Percentiles rank a stretch among this genome's conserved stretches.
Conservation (phyloP, 371 early-diverging fungal species). For the Batrachochytrium dendrobatidis region DNA sequence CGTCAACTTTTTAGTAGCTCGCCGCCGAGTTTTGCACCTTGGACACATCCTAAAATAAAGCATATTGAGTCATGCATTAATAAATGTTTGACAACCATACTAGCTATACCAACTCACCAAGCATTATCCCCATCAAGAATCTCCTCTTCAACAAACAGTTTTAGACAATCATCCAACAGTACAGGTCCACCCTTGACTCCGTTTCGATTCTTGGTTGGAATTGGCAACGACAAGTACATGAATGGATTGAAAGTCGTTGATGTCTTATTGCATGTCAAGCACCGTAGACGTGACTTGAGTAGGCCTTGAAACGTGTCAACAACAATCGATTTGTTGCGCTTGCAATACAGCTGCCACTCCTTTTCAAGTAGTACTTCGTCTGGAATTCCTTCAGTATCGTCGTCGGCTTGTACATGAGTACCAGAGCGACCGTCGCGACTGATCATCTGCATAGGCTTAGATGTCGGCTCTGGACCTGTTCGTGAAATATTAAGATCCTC, state of each 20-base stretch:
- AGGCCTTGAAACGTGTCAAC: slow-evolving; percentile 88
- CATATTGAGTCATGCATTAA: background rate
- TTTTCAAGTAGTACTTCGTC: slow-evolving; percentile 29
- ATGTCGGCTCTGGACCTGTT: slow-evolving; percentile 1
- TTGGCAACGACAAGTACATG: slow-evolving; percentile 88
- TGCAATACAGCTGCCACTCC: slow-evolving; percentile 74
- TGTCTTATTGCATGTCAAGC: slow-evolving; percentile 74
- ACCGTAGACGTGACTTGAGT: slow-evolving; percentile 68
- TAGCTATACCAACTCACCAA: slow-evolving; percentile 44
- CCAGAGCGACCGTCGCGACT: no score
- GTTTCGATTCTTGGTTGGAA: slow-evolving; percentile 47
- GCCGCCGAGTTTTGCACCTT: slow-evolving; percentile 63
- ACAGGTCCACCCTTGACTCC: slow-evolving; percentile 31
- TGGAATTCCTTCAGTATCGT: slow-evolving; percentile 32
- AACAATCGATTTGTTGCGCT: slow-evolving; percentile 78
- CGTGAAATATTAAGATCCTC: slow-evolving; percentile 48
- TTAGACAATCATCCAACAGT: slow-evolving; percentile 70
- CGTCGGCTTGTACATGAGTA: slow-evolving; percentile 14
- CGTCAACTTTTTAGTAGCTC: slow-evolving; percentile 67
- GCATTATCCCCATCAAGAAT: slow-evolving; percentile 79
- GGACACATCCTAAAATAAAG: slow-evolving; percentile 58
- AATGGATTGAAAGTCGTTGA: slow-evolving; percentile 88
- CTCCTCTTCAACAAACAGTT: slow-evolving; percentile 77
- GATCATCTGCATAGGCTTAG: background rate
- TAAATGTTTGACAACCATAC: slow-evolving; percentile 3